phyloP scores from a whole-genome alignment of 768 basidiomycete genomes.

The Podaxis sp. region DNA sequence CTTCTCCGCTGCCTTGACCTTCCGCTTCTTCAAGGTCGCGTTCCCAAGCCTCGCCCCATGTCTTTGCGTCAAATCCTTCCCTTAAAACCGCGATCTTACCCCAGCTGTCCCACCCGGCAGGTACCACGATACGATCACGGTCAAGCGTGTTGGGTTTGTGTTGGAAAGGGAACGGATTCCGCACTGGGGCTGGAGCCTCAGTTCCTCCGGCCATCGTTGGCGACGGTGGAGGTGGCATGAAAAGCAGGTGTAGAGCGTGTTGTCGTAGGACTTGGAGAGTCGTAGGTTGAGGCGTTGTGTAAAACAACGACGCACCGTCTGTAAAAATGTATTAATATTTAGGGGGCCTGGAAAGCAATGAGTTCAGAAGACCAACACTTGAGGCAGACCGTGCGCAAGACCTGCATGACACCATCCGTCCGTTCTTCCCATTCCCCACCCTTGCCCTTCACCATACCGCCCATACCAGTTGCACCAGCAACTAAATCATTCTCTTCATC shows the following conservation, averaged over 20 bases:
- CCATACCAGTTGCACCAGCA: constrained; percentile 80
- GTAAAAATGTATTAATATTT: neutral
- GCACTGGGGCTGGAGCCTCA: constrained; percentile 64
- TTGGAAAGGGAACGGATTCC: constrained; percentile 84
- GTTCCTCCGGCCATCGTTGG: constrained; percentile 59
- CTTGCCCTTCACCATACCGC: constrained; percentile 89
- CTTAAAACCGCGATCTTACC: constrained; percentile 90
- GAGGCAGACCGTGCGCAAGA: constrained; percentile 88
- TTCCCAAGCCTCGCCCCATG: constrained; percentile 82
- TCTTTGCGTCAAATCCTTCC: constrained; percentile 86
- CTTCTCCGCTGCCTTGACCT: constrained; percentile 38
- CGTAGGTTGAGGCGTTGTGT: constrained; percentile 79
- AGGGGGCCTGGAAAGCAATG: neutral
- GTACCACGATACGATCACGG: constrained; percentile 88
- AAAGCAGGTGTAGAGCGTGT: constrained; percentile 81
- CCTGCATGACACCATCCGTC: constrained; percentile 94
- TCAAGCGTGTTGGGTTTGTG: constrained; percentile 91
- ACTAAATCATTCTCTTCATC: constrained; percentile 77
- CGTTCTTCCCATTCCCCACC: constrained; percentile 94
- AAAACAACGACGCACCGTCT: constrained; percentile 94
- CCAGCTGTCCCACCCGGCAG: constrained; percentile 98
- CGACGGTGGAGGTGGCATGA: constrained; percentile 73
- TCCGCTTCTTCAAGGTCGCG: constrained; percentile 57
- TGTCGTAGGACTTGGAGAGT: constrained; percentile 78
- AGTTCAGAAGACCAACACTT: constrained; percentile 66